phyloP scores from a whole-genome alignment of 2,329 filamentous ascomycete genomes.

The Colletotrichum lini region DNA sequence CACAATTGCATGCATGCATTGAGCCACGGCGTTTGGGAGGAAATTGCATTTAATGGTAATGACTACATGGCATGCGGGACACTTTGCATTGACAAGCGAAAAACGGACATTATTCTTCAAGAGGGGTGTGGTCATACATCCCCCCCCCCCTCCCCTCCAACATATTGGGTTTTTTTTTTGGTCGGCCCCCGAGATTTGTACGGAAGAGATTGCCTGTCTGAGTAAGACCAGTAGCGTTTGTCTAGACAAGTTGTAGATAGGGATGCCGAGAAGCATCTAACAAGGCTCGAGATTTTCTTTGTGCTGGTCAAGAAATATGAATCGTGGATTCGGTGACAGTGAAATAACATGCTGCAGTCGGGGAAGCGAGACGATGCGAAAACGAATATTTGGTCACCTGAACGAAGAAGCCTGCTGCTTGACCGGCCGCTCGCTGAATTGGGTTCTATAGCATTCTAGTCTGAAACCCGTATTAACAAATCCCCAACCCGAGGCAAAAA shows the following conservation, averaged over 20 bases:
- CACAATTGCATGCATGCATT: conserved; percentile 34
- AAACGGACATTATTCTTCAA: conserved; percentile 28
- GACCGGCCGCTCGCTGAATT: not conserved
- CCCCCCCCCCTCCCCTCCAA: not conserved
- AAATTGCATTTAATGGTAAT: conserved; percentile 45
- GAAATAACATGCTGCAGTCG: not conserved
- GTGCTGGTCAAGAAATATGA: conserved; percentile 8
- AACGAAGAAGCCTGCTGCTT: not conserved
- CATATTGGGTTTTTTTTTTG: conserved; percentile 29
- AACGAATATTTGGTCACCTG: too few species aligned
- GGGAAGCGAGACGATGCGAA: too few species aligned
- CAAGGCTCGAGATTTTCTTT: conserved; percentile 26
- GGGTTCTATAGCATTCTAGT: conserved; percentile 14
- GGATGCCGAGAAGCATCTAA: conserved; percentile 15
- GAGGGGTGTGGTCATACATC: conserved; percentile 6
- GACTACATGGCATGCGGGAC: conserved; percentile 40
- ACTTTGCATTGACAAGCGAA: conserved; percentile 29
- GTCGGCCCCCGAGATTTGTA: conserved; percentile 16
- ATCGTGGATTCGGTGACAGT: not conserved
- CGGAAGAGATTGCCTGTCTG: conserved; percentile 22
- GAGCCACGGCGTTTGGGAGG: conserved; percentile 41
- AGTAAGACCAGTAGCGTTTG: conserved; percentile 20
- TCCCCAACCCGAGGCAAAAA: not conserved
- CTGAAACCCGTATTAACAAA: not conserved
- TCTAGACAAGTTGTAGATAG: conserved; percentile 21